Base-by-base conservation (phyloP, 148 eudicot species). In the Chenopodium formosanum region DNA sequence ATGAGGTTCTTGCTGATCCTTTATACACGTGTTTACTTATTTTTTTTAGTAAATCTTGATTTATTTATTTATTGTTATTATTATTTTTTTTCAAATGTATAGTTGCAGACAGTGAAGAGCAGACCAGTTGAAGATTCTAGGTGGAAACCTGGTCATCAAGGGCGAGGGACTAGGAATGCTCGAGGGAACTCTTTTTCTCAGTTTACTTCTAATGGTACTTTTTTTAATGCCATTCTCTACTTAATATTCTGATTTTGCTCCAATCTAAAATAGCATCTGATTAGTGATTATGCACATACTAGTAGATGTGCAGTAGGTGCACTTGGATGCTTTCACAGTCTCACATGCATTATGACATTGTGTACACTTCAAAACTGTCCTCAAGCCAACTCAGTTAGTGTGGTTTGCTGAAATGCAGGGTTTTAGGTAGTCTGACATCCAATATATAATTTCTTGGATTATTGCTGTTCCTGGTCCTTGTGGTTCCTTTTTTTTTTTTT, bases 61-160 rank as follows among this genome's bases (percentile, higher is more conserved):
- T 16, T 70, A 25, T 25, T 25, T 25, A 25, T 25, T 25, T 25
- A 25, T 25, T 25, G 0, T 25, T 25, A 25, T 25, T 25, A 25
- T 25, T 25, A 25, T 25, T 34, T n/a, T 50, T 64, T 25, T 5
- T 56, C 52, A 58, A 79, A 70, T 73, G 1, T 27, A 20, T 37
- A 50, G 78, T 50, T 50, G 60, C 87, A 87, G 89, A 81, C 13
- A 75, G 79, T 84, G 78, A 87, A 82, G 64, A 75, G 79, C 52
- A 79, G 85, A 72, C 64, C 82, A 82, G 74, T 58, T 44, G 89
- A 87, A 82, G 87, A 82, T 60, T 80, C 62, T 77, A 82, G 87
- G 76, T 81, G 87, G 83, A 82, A 84, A 73, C 67, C 58, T 71
- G 80, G 80, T 79, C 81, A 75, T 73, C 87, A 84, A 72, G 83